A percentile compares a stretch with the other conserved stretches of the same genome.
Evolutionary conservation across 371 early-diverging fungal species (phyloP).

Genomic region (Mucor saturninus): DNA sequence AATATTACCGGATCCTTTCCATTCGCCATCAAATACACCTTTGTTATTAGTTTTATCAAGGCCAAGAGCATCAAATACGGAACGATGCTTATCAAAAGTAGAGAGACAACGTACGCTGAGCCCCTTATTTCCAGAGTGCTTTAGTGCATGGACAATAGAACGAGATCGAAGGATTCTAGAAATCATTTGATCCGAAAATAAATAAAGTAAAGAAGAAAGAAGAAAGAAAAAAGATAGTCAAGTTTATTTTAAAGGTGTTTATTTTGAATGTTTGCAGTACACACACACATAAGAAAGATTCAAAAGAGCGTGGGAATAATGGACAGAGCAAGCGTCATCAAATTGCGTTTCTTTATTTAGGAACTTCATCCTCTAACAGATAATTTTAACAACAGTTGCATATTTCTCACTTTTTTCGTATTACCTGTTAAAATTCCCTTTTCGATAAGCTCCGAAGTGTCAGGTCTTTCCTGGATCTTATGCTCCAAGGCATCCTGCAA

Average conservation of each 20-base stretch:
- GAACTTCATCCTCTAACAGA: constrained; percentile 19
- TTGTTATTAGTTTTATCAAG: constrained; percentile 70
- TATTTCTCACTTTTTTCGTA: not conserved
- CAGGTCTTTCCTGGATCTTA: constrained; percentile 76
- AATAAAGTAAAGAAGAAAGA: constrained; percentile 1
- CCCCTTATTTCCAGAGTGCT: not conserved
- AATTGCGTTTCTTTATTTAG: constrained; percentile 16
- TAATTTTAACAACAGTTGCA: not conserved
- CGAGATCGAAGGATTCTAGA: constrained; percentile 14
- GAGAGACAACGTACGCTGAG: constrained; percentile 33
- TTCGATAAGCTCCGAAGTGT: constrained; percentile 69
- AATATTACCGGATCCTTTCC: constrained; percentile 83
- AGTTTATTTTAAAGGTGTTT: not conserved
- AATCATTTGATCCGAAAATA: constrained; percentile 7
- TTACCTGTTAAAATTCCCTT: constrained; percentile 65
- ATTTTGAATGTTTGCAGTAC: not conserved
- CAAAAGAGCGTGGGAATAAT: constrained; percentile 16
- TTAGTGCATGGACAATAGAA: constrained; percentile 6
- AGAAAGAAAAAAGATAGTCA: not conserved
- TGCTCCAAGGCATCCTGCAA: constrained; percentile 72
- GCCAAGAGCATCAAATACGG: constrained; percentile 72
- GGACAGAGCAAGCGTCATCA: not conserved
- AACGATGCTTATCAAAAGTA: constrained; percentile 47
- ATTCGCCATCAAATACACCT: constrained; percentile 91
- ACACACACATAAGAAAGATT: not conserved